Evolutionary conservation across 176 grass and related monocot genomes (phyloP).

Genomic region (Carex pumila): DNA sequence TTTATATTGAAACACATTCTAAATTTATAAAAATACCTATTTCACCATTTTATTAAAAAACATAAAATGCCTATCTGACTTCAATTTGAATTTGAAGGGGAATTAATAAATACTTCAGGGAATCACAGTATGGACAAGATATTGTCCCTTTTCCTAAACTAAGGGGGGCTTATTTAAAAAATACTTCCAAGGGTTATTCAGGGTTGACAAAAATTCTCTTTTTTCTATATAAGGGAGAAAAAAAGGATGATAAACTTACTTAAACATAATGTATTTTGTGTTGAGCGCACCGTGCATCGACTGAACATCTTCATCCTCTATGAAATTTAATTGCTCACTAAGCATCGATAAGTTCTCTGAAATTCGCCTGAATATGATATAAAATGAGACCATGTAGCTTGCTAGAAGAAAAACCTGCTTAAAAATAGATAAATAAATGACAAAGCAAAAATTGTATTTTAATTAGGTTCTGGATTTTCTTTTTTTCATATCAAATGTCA

Average conservation of each 20-base stretch:
- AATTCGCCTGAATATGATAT: slow-evolving; percentile 64
- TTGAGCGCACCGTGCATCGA: slow-evolving; percentile 67
- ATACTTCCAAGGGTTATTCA: neutral
- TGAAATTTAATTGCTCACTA: slow-evolving; percentile 59
- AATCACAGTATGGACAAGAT: neutral
- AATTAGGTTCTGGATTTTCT: neutral
- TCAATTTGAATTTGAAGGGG: too few relatives aligned
- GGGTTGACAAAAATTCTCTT: neutral
- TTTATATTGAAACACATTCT: too few relatives aligned
- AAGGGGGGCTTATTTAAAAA: neutral
- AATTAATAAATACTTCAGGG: neutral
- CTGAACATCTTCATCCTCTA: slow-evolving; percentile 70
- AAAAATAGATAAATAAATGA: neutral
- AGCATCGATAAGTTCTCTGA: slow-evolving; percentile 65
- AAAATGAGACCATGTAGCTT: slow-evolving; percentile 70
- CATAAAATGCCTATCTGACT: too few relatives aligned
- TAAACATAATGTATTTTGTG: slow-evolving; percentile 93
- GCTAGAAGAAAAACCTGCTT: slow-evolving; percentile 57
- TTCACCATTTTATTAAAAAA: too few relatives aligned
- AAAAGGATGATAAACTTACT: slow-evolving; percentile 30
- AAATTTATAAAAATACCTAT: too few relatives aligned
- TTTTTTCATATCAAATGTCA: neutral
- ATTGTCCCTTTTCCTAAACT: neutral
- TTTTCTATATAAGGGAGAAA: neutral
- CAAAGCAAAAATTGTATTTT: neutral